Percentiles rank a stretch among this genome's conserved stretches.
These are phyloP conservation scores for Exophiala alcalophila DNA, from an alignment of 2,329 filamentous ascomycete genomes.

Conservation along the genomic window DNA sequence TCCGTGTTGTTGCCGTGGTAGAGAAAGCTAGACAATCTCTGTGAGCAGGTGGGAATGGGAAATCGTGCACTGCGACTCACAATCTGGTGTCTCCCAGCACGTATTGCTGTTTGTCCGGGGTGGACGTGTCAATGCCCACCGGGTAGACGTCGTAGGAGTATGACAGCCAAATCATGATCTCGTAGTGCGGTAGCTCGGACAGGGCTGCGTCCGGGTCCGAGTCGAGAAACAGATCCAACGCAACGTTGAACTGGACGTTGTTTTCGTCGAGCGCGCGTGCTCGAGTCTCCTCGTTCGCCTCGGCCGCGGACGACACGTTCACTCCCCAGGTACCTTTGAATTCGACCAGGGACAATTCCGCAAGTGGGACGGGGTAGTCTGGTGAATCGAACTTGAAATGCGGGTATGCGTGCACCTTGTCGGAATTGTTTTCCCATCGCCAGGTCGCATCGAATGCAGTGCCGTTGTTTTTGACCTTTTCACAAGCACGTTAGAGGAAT, in stretches of 20 bases:
- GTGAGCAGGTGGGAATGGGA: background rate
- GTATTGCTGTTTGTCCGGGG: conserved; percentile 11
- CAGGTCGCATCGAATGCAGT: conserved; percentile 14
- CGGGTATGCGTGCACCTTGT: conserved; percentile 12
- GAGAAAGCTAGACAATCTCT: conserved; percentile 9
- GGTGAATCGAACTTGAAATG: conserved; percentile 13
- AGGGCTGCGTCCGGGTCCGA: background rate
- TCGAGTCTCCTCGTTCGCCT: background rate
- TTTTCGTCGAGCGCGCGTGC: conserved; percentile 3
- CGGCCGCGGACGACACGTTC: conserved; percentile 5
- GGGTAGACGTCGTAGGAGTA: conserved; percentile 8
- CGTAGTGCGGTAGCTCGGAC: conserved; percentile 3
- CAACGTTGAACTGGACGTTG: conserved; percentile 10
- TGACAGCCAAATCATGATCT: conserved; percentile 15
- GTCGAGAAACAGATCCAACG: conserved; percentile 15
- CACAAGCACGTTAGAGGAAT: too few species aligned
- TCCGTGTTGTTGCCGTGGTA: conserved; percentile 14
- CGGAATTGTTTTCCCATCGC: conserved; percentile 7
- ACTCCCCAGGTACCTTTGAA: conserved; percentile 2
- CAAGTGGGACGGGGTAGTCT: conserved; percentile 2
- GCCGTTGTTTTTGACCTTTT: conserved; percentile 12
- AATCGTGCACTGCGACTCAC: background rate
- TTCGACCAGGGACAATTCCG: background rate
- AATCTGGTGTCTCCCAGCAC: conserved; percentile 12
- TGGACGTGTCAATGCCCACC: conserved; percentile 7